phyloP scores from a whole-genome alignment of 208 protist genomes.

The Angomonas ambiguus region DNA sequence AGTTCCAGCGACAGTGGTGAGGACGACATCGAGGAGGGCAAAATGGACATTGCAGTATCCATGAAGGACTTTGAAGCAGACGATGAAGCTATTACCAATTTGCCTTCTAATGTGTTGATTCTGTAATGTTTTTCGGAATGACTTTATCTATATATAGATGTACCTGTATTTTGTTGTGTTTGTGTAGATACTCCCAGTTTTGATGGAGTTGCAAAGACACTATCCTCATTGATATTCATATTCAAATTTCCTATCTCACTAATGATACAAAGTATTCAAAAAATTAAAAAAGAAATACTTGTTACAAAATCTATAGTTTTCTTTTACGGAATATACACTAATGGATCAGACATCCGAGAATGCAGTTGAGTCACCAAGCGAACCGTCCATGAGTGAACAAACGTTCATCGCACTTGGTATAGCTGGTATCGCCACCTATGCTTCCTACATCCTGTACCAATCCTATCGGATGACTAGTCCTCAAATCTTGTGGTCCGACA shows the following conservation, averaged over 20 bases:
- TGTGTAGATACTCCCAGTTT: neutral
- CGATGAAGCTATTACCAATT: neutral
- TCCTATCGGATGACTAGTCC: conserved; percentile 11
- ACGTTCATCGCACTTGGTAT: conserved; percentile 31
- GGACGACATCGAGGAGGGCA: neutral
- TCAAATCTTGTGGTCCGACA: conserved; percentile 38
- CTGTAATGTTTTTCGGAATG: neutral
- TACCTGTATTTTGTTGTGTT: neutral
- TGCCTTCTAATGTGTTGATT: conserved; percentile 8
- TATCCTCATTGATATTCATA: too few species aligned
- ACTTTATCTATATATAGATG: neutral
- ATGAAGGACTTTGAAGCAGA: neutral
- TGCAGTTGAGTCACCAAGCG: neutral
- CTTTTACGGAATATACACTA: neutral
- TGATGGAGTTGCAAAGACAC: neutral
- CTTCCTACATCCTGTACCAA: conserved; percentile 31
- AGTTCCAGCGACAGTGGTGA: neutral
- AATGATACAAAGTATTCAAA: neutral
- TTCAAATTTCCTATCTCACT: too few species aligned
- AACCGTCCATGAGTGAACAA: neutral
- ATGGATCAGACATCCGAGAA: neutral
- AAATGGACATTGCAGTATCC: neutral
- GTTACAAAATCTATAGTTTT: too few species aligned
- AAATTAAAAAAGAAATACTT: neutral
- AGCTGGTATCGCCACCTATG: conserved; percentile 29